phyloP scores from a whole-genome alignment of 2,329 filamentous ascomycete species.

The Fusarium goolgardi region DNA sequence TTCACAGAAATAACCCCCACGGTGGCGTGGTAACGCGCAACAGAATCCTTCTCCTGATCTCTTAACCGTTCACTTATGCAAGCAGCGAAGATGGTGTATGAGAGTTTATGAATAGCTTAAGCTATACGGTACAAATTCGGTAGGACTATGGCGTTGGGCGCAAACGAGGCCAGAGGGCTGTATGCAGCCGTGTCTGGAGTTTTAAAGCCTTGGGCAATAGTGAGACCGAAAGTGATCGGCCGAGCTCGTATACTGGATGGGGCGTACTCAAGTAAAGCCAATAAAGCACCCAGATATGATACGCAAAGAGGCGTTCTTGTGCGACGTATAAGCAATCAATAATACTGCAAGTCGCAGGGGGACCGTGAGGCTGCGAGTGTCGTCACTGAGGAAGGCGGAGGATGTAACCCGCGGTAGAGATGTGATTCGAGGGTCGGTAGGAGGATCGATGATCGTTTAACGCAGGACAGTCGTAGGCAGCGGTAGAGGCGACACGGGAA shows the following conservation, averaged over 20 bases:
- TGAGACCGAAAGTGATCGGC: conserved; percentile 44
- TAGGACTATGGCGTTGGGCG: conserved; percentile 42
- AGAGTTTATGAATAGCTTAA: conserved; percentile 24
- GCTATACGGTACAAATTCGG: conserved; percentile 34
- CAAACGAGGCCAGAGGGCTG: conserved; percentile 38
- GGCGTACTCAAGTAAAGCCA: conserved; percentile 39
- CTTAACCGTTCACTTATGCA: conserved; percentile 30
- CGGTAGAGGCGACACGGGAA: conserved; percentile 13
- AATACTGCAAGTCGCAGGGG: conserved; percentile 23
- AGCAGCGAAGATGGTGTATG: conserved; percentile 34
- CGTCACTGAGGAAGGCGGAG: conserved; percentile 33
- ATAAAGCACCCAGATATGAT: conserved; percentile 41
- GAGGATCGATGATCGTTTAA: conserved; percentile 33
- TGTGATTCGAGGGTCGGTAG: conserved; percentile 35
- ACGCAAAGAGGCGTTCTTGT: conserved; percentile 45
- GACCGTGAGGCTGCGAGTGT: conserved; percentile 38
- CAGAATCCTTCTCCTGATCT: conserved; percentile 30
- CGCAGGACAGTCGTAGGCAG: conserved; percentile 15
- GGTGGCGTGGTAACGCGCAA: conserved; percentile 39
- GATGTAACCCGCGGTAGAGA: conserved; percentile 27
- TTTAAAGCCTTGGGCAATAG: conserved; percentile 39
- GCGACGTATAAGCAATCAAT: conserved; percentile 43
- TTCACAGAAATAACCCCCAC: conserved; percentile 40
- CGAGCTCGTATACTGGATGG: conserved; percentile 50
- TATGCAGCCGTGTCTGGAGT: conserved; percentile 44